Base-by-base conservation (phyloP, 108 stramenopile species). In the Asterionellopsis glacialis region DNA sequence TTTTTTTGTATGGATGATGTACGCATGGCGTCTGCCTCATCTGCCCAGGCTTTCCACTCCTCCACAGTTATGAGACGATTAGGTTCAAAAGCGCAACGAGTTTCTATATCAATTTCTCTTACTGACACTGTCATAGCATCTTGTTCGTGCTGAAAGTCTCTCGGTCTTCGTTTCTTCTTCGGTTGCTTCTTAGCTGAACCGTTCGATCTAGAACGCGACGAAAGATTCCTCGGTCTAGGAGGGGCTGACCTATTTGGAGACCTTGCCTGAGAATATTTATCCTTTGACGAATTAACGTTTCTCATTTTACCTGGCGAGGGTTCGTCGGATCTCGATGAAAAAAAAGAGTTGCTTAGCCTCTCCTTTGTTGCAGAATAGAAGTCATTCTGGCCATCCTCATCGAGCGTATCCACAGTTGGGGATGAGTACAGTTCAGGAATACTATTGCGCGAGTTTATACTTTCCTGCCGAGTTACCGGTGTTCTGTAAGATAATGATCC, bases 21-120 rank as follows among this genome's bases (percentile, higher is more conserved):
- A 14, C 38, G 67, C 7, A 9, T 11, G 23, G 14, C 21, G 11
- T 39, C 18, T 48, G 45, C 27, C 25, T 48, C 18, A 12, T 41
- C 19, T 16, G 49, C 16, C 0, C 19, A 48, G 21, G 50, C 22
- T 19, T 56, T 51, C 51, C 57, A 41, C 41, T 65, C 74, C 24
- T 59, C 39, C 0, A 72, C 23, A 13, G 68, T 67, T 4, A 68
- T 53, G 11, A 70, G 68, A 15, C 62, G 55, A 25, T 61, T 61
- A 41, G 50, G 51, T 5, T 64, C 72, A 73, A 88, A 88, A 56
- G 81, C 87, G 18, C 67, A 58, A 28, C 87, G 75, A 57, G 76
- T 53, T 0, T 73, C 55, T 18, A 83, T 38, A 24, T 77, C 76
- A 21, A 88, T 57, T 28, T 40, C 51, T 14, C 74, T 61, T 25